phyloP scores from a whole-genome alignment of 2,329 filamentous ascomycete species.

The Aspergillus pseudotamarii region DNA sequence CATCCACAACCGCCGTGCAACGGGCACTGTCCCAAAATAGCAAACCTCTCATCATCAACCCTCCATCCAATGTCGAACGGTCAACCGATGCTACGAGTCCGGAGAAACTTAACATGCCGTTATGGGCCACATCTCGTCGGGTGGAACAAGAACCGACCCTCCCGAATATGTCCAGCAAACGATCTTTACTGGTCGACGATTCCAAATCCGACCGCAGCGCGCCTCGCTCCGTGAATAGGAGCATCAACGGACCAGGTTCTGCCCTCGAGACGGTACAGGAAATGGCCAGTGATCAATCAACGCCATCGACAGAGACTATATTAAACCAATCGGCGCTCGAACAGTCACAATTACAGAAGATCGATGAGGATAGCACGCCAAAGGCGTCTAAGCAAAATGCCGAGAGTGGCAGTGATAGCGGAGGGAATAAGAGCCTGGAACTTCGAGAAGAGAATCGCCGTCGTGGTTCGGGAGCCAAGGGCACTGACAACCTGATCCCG shows the following conservation, averaged over 20 bases:
- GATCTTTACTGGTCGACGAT: conserved; percentile 32
- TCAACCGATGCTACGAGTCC: conserved; percentile 64
- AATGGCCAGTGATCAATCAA: conserved; percentile 71
- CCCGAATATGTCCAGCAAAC: conserved; percentile 43
- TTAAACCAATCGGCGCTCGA: conserved; percentile 44
- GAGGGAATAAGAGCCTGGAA: conserved; percentile 44
- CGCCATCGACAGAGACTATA: conserved; percentile 56
- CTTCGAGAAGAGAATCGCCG: conserved; percentile 40
- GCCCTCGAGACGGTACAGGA: conserved; percentile 90
- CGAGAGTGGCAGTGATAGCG: conserved; percentile 64
- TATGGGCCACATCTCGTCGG: conserved; percentile 35
- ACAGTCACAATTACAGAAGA: conserved; percentile 38
- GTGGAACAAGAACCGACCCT: conserved; percentile 33
- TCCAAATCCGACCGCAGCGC: conserved; percentile 41
- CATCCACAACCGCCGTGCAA: conserved; percentile 65
- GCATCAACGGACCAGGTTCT: conserved; percentile 61
- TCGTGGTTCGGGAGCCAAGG: conserved; percentile 41
- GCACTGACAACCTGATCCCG: conserved; percentile 58
- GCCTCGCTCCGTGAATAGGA: conserved; percentile 59
- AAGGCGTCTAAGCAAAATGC: conserved; percentile 46
- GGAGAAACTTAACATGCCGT: conserved; percentile 59
- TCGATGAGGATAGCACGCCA: conserved; percentile 44
- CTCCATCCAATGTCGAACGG: conserved; percentile 62
- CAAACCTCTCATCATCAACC: conserved; percentile 64
- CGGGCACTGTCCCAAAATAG: conserved; percentile 69